phyloP scores from a whole-genome alignment of 495 filamentous ascomycete genomes.

The Hamigera avellanea region DNA sequence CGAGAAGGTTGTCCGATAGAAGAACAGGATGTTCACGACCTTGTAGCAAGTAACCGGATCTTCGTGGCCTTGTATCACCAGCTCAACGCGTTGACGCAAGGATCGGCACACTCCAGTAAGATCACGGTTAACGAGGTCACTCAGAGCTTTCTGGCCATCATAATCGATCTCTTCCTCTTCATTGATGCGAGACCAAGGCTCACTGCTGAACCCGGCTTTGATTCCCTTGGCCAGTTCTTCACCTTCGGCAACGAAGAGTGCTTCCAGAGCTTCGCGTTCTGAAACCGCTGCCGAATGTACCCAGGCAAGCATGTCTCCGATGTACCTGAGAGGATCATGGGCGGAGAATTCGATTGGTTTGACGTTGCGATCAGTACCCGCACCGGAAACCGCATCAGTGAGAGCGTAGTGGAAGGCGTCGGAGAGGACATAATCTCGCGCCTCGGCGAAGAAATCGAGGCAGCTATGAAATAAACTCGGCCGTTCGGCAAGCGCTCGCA shows the following conservation, averaged over 20 bases:
- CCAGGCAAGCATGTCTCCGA: slow-evolving; percentile 98
- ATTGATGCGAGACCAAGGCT: slow-evolving; percentile 62
- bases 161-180: slow-evolving; percentile 54
- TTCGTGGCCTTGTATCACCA: slow-evolving; percentile 86
- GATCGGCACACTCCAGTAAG: slow-evolving; percentile 66
- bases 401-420: slow-evolving; percentile 87
- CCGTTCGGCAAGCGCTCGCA: slow-evolving; percentile 80
- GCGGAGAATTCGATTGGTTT: slow-evolving; percentile 93
- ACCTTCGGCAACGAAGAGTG: slow-evolving; percentile 83
- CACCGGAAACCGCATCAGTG: slow-evolving; percentile 52
- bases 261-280: slow-evolving; percentile 85
- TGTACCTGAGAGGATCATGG: slow-evolving; percentile 84
- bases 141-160: slow-evolving; percentile 73
- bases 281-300: slow-evolving; percentile 87
- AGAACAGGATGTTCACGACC: slow-evolving; percentile 74
- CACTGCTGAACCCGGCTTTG: slow-evolving; percentile 71
- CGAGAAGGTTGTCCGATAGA: slow-evolving; percentile 78
- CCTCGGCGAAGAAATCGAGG: slow-evolving; percentile 86
- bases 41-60: slow-evolving; percentile 82
- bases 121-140: slow-evolving; percentile 79
- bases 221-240: slow-evolving; percentile 82
- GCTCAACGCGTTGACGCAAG: slow-evolving; percentile 73
- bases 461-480: slow-evolving; percentile 89
- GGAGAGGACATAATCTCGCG: slow-evolving; percentile 74
- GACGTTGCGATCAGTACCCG: slow-evolving; percentile 37